A percentile compares a stretch with the other conserved stretches of the same genome.
phyloP scores from a whole-genome alignment of 2,329 filamentous ascomycete species.

The Talaromyces sp. region DNA sequence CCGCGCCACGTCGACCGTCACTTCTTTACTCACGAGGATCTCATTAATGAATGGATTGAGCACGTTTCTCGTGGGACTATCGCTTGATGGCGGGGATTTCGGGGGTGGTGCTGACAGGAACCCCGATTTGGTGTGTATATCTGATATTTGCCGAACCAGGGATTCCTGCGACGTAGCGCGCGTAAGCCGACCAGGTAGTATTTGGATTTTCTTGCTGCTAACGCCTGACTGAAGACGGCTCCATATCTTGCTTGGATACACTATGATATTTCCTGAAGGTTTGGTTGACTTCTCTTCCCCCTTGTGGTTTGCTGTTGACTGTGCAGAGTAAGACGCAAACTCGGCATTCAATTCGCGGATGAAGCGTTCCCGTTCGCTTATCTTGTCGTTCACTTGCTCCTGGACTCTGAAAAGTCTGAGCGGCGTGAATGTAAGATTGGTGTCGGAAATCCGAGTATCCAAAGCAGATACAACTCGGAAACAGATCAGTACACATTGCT shows the following conservation, averaged over 20 bases:
- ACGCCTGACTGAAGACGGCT: background rate
- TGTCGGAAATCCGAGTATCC: constrained; percentile 52
- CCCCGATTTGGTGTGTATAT: background rate
- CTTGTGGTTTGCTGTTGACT: constrained; percentile 10
- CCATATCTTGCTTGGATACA: constrained; percentile 1
- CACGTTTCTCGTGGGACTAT: background rate
- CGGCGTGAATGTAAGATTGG: constrained; percentile 58
- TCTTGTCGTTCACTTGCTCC: constrained; percentile 59
- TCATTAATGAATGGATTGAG: constrained; percentile 6
- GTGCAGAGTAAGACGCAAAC: constrained; percentile 16
- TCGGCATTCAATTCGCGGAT: constrained; percentile 14
- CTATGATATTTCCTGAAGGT: background rate
- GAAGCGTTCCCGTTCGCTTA: constrained; percentile 58
- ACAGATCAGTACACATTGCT: constrained; percentile 48
- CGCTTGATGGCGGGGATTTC: background rate
- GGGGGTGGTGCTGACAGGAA: background rate
- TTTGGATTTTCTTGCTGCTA: background rate
- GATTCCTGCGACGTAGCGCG: constrained; percentile 11
- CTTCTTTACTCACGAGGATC: constrained; percentile 16
- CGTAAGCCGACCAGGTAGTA: background rate
- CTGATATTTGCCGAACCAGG: constrained; percentile 1
- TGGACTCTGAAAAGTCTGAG: constrained; percentile 64
- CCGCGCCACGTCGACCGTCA: constrained; percentile 15
- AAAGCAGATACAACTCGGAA: constrained; percentile 63
- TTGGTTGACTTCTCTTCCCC: background rate